Percentiles rank a stretch among this genome's conserved stretches.
These are phyloP conservation scores for Apiospora kogelbergensis DNA, from an alignment of 2,329 filamentous ascomycete genomes.

Conservation along the genomic window DNA sequence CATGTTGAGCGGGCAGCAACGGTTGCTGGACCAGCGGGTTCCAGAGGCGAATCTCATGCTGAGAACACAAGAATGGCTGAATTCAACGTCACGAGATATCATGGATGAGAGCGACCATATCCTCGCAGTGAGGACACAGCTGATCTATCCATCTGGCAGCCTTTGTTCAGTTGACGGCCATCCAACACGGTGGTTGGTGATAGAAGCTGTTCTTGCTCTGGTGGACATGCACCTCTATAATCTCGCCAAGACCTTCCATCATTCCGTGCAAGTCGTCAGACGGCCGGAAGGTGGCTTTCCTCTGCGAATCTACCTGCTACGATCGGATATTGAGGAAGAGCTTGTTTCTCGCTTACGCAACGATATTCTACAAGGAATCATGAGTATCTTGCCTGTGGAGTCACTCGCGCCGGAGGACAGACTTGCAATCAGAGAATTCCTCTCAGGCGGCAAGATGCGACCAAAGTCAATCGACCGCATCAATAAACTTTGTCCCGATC, in stretches of 20 bases:
- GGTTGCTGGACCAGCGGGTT: conserved; percentile 46
- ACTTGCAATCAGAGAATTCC: conserved; percentile 25
- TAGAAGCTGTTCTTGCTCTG: conserved; percentile 39
- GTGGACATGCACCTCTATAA: conserved; percentile 38
- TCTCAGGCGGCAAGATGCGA: conserved; percentile 27
- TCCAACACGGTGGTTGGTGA: conserved; percentile 49
- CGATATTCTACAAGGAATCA: conserved; percentile 38
- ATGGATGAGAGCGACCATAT: conserved; percentile 63
- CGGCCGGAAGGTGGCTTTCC: conserved; percentile 47
- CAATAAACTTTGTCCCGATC: conserved; percentile 31
- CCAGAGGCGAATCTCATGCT: conserved; percentile 48
- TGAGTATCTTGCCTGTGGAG: conserved; percentile 31
- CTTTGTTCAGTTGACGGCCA: conserved; percentile 51
- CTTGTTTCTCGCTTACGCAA: conserved; percentile 39
- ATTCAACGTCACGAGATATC: conserved; percentile 53
- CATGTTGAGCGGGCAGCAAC: conserved; percentile 60
- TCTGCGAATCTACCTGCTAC: conserved; percentile 55
- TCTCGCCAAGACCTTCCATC: conserved; percentile 38
- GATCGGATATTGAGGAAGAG: conserved; percentile 44
- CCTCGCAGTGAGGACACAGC: conserved; percentile 50
- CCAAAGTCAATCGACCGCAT: conserved; percentile 24
- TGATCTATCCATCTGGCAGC: conserved; percentile 56
- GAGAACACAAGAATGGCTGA: conserved; percentile 49
- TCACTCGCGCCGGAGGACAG: conserved; percentile 30
- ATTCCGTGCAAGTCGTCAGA: conserved; percentile 47